Evolutionary conservation across 257 asterid genomes (phyloP).

Genomic region (Orobanche coerulescens): DNA sequence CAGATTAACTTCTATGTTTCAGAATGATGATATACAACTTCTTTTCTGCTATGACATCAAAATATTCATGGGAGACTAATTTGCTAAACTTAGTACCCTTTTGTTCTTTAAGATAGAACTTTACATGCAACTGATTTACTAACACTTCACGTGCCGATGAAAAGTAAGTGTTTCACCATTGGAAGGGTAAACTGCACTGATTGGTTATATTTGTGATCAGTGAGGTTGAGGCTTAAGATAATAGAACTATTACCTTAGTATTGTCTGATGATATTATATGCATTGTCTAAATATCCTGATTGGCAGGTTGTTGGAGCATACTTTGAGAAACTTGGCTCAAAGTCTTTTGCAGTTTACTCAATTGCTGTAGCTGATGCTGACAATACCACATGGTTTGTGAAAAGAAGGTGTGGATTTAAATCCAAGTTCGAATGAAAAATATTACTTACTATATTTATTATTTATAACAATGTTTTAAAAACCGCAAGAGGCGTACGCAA

Average conservation of each 20-base stretch:
- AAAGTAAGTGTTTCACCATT: neutral
- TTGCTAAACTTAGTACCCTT: neutral
- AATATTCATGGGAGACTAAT: neutral
- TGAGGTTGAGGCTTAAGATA: slow-evolving; percentile 20
- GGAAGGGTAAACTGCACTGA: slow-evolving; percentile 10
- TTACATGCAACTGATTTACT: neutral
- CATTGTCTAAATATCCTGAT: slow-evolving; percentile 27
- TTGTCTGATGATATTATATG: slow-evolving; percentile 16
- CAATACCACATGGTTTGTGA: slow-evolving; percentile 80
- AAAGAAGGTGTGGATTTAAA: slow-evolving; percentile 59
- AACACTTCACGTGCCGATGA: neutral
- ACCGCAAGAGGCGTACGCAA: too few species aligned
- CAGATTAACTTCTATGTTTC: slow-evolving; percentile 18
- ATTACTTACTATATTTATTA: neutral
- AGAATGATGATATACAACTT: slow-evolving; percentile 1
- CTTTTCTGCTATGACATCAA: neutral
- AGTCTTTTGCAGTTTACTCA: slow-evolving; percentile 92
- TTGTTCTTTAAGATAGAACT: neutral
- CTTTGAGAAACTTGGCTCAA: slow-evolving; percentile 88
- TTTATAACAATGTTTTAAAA: too few species aligned
- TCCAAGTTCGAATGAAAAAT: slow-evolving; percentile 19
- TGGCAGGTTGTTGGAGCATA: slow-evolving; percentile 89
- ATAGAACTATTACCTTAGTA: slow-evolving; percentile 4
- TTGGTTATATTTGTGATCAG: slow-evolving; percentile 4
- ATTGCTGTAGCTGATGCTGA: slow-evolving; percentile 81